Evolutionary conservation across 495 filamentous ascomycete genomes (phyloP).

Genomic region (Immersiella caudata): DNA sequence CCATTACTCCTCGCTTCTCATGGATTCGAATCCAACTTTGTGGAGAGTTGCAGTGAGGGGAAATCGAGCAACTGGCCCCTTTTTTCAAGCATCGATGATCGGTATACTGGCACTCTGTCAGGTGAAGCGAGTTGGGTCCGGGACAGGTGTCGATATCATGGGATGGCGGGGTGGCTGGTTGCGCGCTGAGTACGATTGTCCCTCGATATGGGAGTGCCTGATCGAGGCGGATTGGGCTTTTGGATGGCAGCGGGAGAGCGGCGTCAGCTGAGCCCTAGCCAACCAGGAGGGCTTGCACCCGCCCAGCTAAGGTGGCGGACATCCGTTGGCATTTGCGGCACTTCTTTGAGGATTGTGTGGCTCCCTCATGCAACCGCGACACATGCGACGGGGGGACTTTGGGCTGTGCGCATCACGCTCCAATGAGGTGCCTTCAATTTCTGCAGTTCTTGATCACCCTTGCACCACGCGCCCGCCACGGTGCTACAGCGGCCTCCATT

Average conservation of each 20-base stretch:
- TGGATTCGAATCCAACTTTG: background rate
- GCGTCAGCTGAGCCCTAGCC: conserved; percentile 10
- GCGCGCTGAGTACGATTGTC: background rate
- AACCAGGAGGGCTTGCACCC: background rate
- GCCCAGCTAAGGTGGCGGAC: background rate
- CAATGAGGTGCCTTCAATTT: conserved; percentile 1
- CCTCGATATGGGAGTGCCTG: background rate
- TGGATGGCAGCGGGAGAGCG: background rate
- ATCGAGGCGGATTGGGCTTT: background rate
- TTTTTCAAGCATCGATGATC: background rate
- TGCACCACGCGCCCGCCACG: background rate
- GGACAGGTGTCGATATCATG: conserved; percentile 1
- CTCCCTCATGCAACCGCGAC: background rate
- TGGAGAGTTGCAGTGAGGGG: too few relatives aligned
- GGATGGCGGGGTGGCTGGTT: background rate
- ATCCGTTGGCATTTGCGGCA: background rate
- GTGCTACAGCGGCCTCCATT: background rate
- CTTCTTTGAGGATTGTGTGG: background rate
- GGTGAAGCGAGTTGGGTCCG: background rate
- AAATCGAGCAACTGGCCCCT: background rate
- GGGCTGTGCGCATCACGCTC: conserved; percentile 6
- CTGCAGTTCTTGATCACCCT: conserved; percentile 4
- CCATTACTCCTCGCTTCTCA: conserved; percentile 1
- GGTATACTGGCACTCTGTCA: background rate
- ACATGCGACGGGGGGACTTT: background rate